Conservation (phyloP, 805 yeast genomes). For the Metschnikowia shivogae region DNA sequence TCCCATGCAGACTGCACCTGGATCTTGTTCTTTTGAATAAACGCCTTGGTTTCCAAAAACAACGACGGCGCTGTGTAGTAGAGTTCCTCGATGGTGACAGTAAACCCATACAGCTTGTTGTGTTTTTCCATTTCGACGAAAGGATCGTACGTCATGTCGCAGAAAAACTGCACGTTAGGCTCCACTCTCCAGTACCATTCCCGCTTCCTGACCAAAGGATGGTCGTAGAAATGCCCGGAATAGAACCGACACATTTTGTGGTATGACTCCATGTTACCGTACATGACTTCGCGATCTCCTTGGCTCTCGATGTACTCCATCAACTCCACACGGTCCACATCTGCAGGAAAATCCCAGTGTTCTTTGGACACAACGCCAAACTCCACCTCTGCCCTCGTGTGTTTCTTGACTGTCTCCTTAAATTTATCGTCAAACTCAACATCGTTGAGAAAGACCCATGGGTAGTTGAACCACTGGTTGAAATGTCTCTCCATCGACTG, state of each 20-base stretch:
- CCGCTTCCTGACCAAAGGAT: constrained; percentile 61
- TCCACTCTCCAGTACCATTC: constrained; percentile 98
- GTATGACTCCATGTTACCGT: constrained; percentile 77
- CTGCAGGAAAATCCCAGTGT: constrained; percentile 64
- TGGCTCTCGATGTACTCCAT: constrained; percentile 62
- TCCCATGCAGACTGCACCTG: constrained; percentile 66
- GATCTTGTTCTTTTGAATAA: constrained; percentile 46
- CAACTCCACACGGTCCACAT: constrained; percentile 40
- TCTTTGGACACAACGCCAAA: constrained; percentile 62
- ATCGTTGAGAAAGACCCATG: constrained; percentile 87
- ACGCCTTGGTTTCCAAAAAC: constrained; percentile 67
- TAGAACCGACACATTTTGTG: constrained; percentile 79
- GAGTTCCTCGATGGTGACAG: constrained; percentile 72
- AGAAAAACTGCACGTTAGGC: constrained; percentile 84
- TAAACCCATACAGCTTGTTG: constrained; percentile 80
- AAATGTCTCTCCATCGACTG: constrained; percentile 77
- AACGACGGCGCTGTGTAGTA: constrained; percentile 78
- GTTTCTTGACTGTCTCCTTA: constrained; percentile 43
- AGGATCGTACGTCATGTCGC: constrained; percentile 91
- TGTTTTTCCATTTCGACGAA: constrained; percentile 69
- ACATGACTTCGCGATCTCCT: constrained; percentile 79
- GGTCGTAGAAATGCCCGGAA: constrained; percentile 78
- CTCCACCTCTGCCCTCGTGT: constrained; percentile 58
- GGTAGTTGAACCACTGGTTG: constrained; percentile 91
- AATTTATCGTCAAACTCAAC: constrained; percentile 68